Evolutionary conservation across 140 eudicot species (phyloP), one percentile per base, ranked within the genome.

Genomic region (Stevia rebaudiana): DNA sequence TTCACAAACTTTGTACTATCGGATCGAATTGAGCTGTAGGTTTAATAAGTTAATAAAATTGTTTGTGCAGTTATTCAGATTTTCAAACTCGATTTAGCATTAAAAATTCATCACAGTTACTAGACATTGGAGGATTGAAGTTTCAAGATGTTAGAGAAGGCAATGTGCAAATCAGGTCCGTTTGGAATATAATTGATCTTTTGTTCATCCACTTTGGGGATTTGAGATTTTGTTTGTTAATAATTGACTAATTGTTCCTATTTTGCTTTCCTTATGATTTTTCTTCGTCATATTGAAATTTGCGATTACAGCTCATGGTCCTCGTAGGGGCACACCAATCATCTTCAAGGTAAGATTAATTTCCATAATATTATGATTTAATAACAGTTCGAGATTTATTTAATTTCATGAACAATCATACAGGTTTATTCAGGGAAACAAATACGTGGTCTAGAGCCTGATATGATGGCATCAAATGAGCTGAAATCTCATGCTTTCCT

Each of bases 391-490:
- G 6, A 18, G 40, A 43, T 28, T 28, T 13, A 17, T 24, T 55
- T 52, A 3, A 1, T 21, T 51, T 15, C 39, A 48, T 31, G 9
- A 17, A 10, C 19, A n/a, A 54, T 35, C 50, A 6, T 62, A 72
- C 39, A 92, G 98, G 96, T 88, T 18, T 92, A 92, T 75, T 96
- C 98, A 1, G 98, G 98, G 41, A 78, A 83, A 65, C 95, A 80
- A 77, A 88, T 89, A 63, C 96, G 96, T 21, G 96, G 96, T 40
- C 56, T 64, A 42, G 98, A 88, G 72, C 91, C 96, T 61, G 98
- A 92, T 71, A 79, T 82, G 85, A 91, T 91, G 98, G 98, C 98
- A 61, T 90, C 96, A 15, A 91, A 91, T 78, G 98, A 91, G 81
- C 83, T 91, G 15, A 70, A 72, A 61, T 79, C 92, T 56, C 98